These are phyloP conservation scores for Austroboletus novae-zelandiae DNA, from an alignment of 1,284 basidiomycete genomes.

Conservation along the genomic window DNA sequence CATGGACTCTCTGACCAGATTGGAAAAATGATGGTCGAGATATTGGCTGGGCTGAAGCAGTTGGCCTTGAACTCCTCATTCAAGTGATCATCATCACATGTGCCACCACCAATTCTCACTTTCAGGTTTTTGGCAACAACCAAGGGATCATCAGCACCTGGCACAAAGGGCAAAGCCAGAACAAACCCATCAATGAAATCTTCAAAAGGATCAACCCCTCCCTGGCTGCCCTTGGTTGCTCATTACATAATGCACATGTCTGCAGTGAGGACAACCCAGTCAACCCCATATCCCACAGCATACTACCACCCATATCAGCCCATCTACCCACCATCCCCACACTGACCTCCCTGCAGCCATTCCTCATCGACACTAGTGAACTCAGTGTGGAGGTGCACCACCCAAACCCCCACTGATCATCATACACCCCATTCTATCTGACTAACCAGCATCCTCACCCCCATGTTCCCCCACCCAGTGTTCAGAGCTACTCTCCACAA, in stretches of 20 bases:
- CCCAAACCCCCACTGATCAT: too few relatives aligned
- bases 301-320: slow-evolving; percentile 14
- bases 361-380: too few relatives aligned
- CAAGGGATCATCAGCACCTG: too few relatives aligned
- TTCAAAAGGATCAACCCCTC: not conserved
- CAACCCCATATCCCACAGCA: slow-evolving; percentile 30
- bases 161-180: too few relatives aligned
- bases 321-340: not conserved
- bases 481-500: too few relatives aligned
- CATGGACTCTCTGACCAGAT: not conserved
- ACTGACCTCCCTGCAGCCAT: slow-evolving; percentile 2
- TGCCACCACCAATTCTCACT: too few relatives aligned
- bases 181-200: not conserved
- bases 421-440: too few relatives aligned
- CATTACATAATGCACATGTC: not conserved
- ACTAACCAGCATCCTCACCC: too few relatives aligned
- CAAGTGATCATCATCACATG: slow-evolving; percentile 2
- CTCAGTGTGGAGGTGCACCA: too few relatives aligned
- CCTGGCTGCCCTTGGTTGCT: not conserved
- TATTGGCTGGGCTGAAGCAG: slow-evolving; percentile 14
- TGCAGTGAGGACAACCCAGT: slow-evolving; percentile 3
- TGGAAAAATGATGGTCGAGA: not conserved
- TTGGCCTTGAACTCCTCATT: slow-evolving; percentile 27
- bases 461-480: too few relatives aligned
- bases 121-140: too few relatives aligned